Evolutionary conservation across 306 rosid genomes (phyloP), one percentile per base, ranked within the genome.

Genomic region (Trifolium pratense): DNA sequence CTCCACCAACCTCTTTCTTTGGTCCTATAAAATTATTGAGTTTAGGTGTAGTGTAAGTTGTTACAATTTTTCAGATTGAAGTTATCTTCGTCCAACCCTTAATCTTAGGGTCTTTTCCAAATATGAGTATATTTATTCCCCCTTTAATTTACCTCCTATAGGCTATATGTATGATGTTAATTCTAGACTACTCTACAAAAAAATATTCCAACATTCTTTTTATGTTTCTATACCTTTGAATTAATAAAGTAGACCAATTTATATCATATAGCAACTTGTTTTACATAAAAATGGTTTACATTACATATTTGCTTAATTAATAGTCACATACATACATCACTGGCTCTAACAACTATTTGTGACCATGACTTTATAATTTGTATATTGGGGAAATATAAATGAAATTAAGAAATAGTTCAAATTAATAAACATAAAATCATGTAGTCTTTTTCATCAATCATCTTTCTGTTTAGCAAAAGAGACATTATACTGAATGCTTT

Each of bases 11-110:
- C 69, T 37, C 58, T 49, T 75, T 37, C 58, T 49, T 75, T 52
- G 70, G 48, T 75, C 59, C 73, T 9, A 48, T 29, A 10, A 79
- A 65, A 48, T 70, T 75, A 40, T 75, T 7, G 21, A 5, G 76
- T 39, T 83, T 79, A 83, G 83, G 79, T 75, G 66, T 46, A 71
- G 86, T 82, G 83, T 57, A 56, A 65, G 78, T 75, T 75, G 83
- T 79, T 75, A 34, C 58, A 51, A 11, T 31, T 37, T 64, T 79
- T 69, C 79, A 66, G 1, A 40, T 4, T 66, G 21, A 75, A 83
- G 79, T 40, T 70, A 75, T 63, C 56, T 29, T 29, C 6, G 6
- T 0, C 32, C 32, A 29, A 29, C 32, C 32, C 32, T 29, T 29
- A 29, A 29, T 29, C 32, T 78, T 10, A 32, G 15, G n/a, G 5